Conservation (phyloP, 2,329 filamentous ascomycete genomes). For the Epichloe brachyelytri region DNA sequence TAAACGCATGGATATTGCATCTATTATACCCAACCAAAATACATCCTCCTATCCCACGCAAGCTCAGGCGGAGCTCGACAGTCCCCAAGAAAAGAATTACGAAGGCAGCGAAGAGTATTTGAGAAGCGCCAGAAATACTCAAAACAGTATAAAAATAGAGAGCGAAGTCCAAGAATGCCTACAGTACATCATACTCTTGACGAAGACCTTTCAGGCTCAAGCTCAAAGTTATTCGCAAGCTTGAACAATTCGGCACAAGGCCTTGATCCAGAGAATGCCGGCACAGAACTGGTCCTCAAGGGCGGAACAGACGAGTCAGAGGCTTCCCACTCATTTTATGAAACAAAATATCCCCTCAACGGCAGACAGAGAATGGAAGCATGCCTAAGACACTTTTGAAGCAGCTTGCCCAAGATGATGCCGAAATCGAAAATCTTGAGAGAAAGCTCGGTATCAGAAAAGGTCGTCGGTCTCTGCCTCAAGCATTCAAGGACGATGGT, state of each 20-base stretch:
- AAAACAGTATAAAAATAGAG: conserved; percentile 6
- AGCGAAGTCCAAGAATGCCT: background rate
- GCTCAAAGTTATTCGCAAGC: background rate
- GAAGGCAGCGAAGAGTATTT: conserved; percentile 50
- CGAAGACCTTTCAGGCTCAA: background rate
- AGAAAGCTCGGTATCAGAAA: conserved; percentile 73
- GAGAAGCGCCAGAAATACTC: conserved; percentile 36
- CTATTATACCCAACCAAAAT: background rate
- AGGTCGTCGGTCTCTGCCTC: conserved; percentile 59
- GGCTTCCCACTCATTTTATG: background rate
- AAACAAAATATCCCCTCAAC: conserved; percentile 15
- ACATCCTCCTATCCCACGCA: background rate
- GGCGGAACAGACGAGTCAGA: conserved; percentile 8
- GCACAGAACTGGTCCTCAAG: background rate
- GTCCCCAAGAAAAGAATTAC: conserved; percentile 45
- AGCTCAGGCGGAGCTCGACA: conserved; percentile 2
- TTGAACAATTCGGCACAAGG: background rate
- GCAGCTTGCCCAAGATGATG: conserved; percentile 66
- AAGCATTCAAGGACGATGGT: conserved; percentile 69
- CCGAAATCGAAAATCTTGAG: conserved; percentile 77
- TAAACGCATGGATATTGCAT: conserved; percentile 22
- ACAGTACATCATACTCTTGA: background rate
- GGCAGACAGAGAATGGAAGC: conserved; percentile 14
- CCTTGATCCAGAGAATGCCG: background rate
- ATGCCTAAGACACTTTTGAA: conserved; percentile 23